phyloP scores from a whole-genome alignment of 441 rosid genomes.

The Erodium trifolium region DNA sequence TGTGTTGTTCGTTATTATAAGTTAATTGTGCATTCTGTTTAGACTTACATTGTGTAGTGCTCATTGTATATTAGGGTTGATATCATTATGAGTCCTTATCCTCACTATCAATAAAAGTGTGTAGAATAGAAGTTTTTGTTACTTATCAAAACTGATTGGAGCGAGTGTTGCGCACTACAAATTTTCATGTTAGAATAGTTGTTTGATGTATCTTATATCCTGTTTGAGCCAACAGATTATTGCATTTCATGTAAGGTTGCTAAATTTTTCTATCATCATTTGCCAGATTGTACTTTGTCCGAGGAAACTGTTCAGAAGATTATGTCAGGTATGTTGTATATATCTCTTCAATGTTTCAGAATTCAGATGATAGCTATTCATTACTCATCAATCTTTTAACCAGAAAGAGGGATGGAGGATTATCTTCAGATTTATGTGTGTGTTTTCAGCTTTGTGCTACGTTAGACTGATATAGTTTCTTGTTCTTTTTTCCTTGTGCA shows the following conservation, averaged over 20 bases:
- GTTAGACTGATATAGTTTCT: constrained; percentile 14
- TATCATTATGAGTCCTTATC: too few relatives aligned
- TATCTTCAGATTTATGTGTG: neutral
- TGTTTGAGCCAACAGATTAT: neutral
- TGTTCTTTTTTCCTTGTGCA: constrained; percentile 18
- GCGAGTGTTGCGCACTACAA: too few relatives aligned
- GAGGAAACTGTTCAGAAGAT: constrained; percentile 58
- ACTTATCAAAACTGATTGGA: too few relatives aligned
- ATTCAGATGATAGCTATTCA: constrained; percentile 3
- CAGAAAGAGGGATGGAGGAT: neutral
- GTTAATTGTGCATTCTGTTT: neutral
- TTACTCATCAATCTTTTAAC: neutral
- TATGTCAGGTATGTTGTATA: constrained; percentile 39
- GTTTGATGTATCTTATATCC: too few relatives aligned
- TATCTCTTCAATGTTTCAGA: neutral
- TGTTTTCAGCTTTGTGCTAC: neutral
- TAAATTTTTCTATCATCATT: constrained; percentile 16
- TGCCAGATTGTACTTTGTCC: constrained; percentile 41
- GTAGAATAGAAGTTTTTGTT: neutral
- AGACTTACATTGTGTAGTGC: neutral
- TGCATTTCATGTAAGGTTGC: constrained; percentile 7
- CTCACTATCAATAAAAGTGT: neutral
- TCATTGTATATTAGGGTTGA: neutral
- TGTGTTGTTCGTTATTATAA: neutral
- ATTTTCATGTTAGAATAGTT: too few relatives aligned